Base-by-base conservation (phyloP, 331 rosid species). In the Ulmus americana region DNA sequence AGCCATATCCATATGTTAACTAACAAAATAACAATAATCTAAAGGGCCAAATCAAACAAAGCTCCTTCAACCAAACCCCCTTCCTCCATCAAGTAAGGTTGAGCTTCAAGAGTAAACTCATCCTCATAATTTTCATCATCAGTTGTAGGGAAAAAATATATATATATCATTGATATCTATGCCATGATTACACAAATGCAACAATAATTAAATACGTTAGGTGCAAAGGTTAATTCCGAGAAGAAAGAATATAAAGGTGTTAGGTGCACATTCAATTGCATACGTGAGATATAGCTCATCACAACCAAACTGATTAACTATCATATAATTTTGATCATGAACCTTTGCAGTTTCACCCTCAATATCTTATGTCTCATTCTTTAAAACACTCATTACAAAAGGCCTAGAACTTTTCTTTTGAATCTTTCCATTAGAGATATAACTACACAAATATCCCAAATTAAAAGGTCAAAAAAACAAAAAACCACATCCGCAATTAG, bases 281-380 rank as follows among this genome's bases (percentile, higher is more conserved):
- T 67, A 86, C 97, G 95, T 92, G 18, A 85, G 62, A 68, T 85
- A 82, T 58, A 81, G 56, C 13, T 74, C 85, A 71, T 77, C 87
- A 45, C 78, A 86, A 70, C 65, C 57, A 59, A 88, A 83, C 52
- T 83, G 83, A 41, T 71, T 80, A 38, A 16, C 75, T 41, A 64
- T 66, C 41, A 67, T 66, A 10, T 56, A 70, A 39, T 55, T 75
- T 56, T 28, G 70, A 52, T 71, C 71, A 0, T 18, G 53, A 39
- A 44, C 79, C 55, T 76, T 82, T 43, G 68, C 77, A 41, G 63
- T 79, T 13, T 84, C 81, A n/a, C 70, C 65, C 7, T 79, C 88
- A 4, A 71, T 39, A 50, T 68, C 83, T 8, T 66, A 76, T 76
- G 70, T 61, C 60, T 84, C 95, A 83, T 58, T 85, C 45, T 86